Conservation (phyloP, 129 eudicot species). For the Dittrichia graveolens region DNA sequence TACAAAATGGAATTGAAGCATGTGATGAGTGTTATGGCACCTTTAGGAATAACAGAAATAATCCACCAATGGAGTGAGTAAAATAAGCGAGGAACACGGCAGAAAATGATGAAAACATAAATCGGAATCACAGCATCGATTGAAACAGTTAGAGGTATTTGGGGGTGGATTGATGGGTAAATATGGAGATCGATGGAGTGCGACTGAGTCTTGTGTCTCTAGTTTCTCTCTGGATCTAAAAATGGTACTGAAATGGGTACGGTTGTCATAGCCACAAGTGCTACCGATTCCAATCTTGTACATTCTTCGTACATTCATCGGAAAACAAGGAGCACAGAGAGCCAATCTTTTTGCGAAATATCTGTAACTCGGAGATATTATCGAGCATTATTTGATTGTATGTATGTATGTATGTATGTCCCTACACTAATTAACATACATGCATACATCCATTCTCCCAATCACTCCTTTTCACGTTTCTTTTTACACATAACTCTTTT, state of each 20-base stretch:
- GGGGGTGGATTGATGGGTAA: constrained; percentile 20
- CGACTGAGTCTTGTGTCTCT: constrained; percentile 35
- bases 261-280: constrained; percentile 14
- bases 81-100: constrained; percentile 13
- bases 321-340: constrained; percentile 35
- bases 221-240: constrained; percentile 25
- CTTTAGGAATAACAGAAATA: not conserved
- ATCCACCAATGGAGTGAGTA: constrained; percentile 1
- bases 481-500: too few species aligned
- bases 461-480: too few species aligned
- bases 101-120: constrained; percentile 7
- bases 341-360: constrained; percentile 44
- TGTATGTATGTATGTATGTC: constrained; percentile 10
- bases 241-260: constrained; percentile 28
- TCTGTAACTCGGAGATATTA: constrained; percentile 37
- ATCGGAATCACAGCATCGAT: constrained; percentile 18
- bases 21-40: too few species aligned
- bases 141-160: constrained; percentile 31
- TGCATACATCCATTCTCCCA: too few species aligned
- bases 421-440: too few species aligned
- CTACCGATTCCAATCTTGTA: constrained; percentile 9
- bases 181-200: constrained; percentile 22
- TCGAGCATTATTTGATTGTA: constrained; percentile 21
- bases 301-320: constrained; percentile 24
- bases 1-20: not conserved